Base-by-base conservation (phyloP, 73 alveolate genomes). In the Stentor coeruleus region DNA sequence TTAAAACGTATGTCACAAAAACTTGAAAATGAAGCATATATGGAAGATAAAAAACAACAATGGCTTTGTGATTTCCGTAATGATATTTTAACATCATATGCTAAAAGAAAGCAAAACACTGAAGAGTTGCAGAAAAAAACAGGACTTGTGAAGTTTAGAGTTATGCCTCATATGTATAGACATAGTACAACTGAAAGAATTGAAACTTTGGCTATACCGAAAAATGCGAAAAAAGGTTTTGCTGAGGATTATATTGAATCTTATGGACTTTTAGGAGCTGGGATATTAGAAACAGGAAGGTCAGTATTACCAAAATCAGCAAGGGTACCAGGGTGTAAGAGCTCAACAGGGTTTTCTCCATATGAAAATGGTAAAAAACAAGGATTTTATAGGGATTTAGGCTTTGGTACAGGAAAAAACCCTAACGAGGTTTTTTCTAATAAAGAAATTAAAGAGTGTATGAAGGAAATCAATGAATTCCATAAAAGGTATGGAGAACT, bases 401-500 rank as follows among this genome's bases (percentile, higher is more conserved):
- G n/a, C n/a, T n/a, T n/a, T n/a, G n/a, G n/a, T n/a, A n/a, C n/a
- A n/a, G n/a, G n/a, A n/a, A 49, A 49, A 20, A 11, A 6, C 6
- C 28, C 28, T 11, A 49, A 49, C 20, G 66, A 49, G 20, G 66
- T 49, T 49, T 66, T 1, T 20, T 26, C 79, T 66, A 37, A 66
- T 20, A 1, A 20, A 33, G 79, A 66, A 66, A 66, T 66, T 15
- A 20, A 33, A 66, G 79, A 66, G 33, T 20, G 79, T 31, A 20
- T 66, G 37, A 66, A 66, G 37, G 79, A 66, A 20, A 66, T 66
- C 79, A 66, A 66, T 31, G 79, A 66, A 37, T 66, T 66, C 39
- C 79, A 66, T 40, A 66, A 66, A 26, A 20, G 37, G 15, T 26
- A 28, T 31, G 79, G 79, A 37, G 39, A 66, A 66, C 42, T 20